Evolutionary conservation across 306 rosid genomes (phyloP).

Genomic region (Cucurbita ficifolia): DNA sequence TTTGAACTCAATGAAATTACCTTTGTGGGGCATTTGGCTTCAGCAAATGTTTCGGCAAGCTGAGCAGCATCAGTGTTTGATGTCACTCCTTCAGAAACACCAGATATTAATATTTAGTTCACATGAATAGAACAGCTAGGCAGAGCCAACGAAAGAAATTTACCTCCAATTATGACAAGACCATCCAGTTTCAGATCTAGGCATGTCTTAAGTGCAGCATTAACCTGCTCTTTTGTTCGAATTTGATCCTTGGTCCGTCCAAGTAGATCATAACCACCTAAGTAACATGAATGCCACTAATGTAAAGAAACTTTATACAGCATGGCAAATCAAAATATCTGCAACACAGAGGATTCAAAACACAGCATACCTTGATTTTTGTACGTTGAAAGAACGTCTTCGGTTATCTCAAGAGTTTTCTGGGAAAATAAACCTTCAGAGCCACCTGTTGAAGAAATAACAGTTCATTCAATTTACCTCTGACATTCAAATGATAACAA

Average conservation of each 20-base stretch:
- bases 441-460: slow-evolving; percentile 51
- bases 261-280: slow-evolving; percentile 97
- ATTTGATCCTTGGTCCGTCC: slow-evolving; percentile 95
- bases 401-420: slow-evolving; percentile 81
- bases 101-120: neutral
- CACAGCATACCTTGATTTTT: slow-evolving; percentile 73
- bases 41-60: slow-evolving; percentile 95
- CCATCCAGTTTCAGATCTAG: slow-evolving; percentile 72
- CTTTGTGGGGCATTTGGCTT: slow-evolving; percentile 81
- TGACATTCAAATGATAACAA: neutral
- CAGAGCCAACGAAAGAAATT: neutral
- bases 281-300: neutral
- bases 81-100: slow-evolving; percentile 59
- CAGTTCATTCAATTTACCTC: neutral
- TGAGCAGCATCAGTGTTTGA: slow-evolving; percentile 98
- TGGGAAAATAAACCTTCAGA: slow-evolving; percentile 90
- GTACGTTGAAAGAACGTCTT: slow-evolving; percentile 59
- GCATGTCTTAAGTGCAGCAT: slow-evolving; percentile 76
- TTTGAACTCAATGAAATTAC: slow-evolving; percentile 14
- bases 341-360: neutral
- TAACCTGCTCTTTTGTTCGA: slow-evolving; percentile 86
- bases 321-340: neutral
- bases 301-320: neutral
- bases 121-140: neutral
- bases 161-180: slow-evolving; percentile 97